Conservation (phyloP, 148 eudicot genomes). For the Camellia lanceoleosa region DNA sequence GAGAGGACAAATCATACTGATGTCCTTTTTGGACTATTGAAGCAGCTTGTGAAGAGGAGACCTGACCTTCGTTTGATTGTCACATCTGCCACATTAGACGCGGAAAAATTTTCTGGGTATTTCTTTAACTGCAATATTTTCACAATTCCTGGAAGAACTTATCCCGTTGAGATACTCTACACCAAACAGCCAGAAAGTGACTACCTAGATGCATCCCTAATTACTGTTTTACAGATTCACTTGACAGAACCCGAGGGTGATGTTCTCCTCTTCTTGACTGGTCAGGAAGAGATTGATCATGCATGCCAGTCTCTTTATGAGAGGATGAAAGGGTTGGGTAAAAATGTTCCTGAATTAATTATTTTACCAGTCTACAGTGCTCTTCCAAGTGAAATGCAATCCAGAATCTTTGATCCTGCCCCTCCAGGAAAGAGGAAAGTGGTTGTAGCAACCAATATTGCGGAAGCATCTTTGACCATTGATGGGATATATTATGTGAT, state of each 20-base stretch:
- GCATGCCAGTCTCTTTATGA: conserved; percentile 86
- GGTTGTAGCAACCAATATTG: conserved; percentile 92
- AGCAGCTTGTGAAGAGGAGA: conserved; percentile 66
- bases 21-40: conserved; percentile 81
- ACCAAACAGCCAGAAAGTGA: conserved; percentile 83
- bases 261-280: conserved; percentile 80
- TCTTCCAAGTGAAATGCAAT: conserved; percentile 95
- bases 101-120: conserved; percentile 87
- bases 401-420: conserved; percentile 92
- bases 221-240: conserved; percentile 82
- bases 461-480: conserved; percentile 91
- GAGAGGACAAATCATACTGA: conserved; percentile 95
- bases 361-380: conserved; percentile 95
- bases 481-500: conserved; percentile 87
- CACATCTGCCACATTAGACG: conserved; percentile 92
- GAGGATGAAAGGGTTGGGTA: conserved; percentile 85
- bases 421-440: conserved; percentile 90
- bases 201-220: conserved; percentile 68
- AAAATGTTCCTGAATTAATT: conserved; percentile 78
- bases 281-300: conserved; percentile 94
- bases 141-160: conserved; percentile 92
- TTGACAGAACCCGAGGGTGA: conserved; percentile 94
- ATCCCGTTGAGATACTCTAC: conserved; percentile 69
- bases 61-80: conserved; percentile 87
- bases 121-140: conserved; percentile 79